Evolutionary conservation across 441 rosid genomes (phyloP).

Genomic region (Arabidopsis hybrid): DNA sequence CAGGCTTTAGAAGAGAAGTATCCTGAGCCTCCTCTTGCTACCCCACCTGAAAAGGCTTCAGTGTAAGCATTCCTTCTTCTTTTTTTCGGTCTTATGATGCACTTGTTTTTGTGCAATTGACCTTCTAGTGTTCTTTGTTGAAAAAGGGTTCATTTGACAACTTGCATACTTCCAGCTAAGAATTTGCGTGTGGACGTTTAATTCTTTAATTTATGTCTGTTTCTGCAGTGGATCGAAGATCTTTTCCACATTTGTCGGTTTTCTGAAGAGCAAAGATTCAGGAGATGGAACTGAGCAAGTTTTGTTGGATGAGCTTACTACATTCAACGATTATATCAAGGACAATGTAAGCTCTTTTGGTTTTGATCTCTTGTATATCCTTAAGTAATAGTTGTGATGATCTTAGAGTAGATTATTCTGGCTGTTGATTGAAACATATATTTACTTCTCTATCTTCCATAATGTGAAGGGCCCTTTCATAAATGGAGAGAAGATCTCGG

Average conservation of each 20-base stretch:
- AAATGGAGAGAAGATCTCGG: conserved; percentile 68
- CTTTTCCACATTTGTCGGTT: conserved; percentile 89
- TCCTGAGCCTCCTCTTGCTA: conserved; percentile 79
- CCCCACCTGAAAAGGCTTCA: conserved; percentile 86
- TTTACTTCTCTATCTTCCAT: conserved; percentile 14
- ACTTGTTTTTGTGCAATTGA: background rate
- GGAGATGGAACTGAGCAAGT: conserved; percentile 83
- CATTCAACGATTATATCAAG: conserved; percentile 72
- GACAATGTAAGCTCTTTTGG: conserved; percentile 62
- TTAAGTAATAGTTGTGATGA: background rate
- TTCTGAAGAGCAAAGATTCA: conserved; percentile 89
- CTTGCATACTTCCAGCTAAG: conserved; percentile 16
- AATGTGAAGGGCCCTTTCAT: conserved; percentile 67
- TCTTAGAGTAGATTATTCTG: background rate
- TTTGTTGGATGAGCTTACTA: conserved; percentile 68
- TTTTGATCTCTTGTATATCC: conserved; percentile 16
- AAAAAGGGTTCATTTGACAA: background rate
- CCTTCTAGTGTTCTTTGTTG: background rate
- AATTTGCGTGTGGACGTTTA: background rate
- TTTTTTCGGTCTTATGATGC: background rate
- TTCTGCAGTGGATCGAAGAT: conserved; percentile 80
- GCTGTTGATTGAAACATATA: background rate
- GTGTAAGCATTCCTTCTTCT: conserved; percentile 53
- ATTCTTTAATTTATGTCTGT: conserved; percentile 28
- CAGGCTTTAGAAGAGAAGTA: conserved; percentile 82